Base-by-base conservation (phyloP, 2,329 filamentous ascomycete species). In the Stachybotrys chartarum region DNA sequence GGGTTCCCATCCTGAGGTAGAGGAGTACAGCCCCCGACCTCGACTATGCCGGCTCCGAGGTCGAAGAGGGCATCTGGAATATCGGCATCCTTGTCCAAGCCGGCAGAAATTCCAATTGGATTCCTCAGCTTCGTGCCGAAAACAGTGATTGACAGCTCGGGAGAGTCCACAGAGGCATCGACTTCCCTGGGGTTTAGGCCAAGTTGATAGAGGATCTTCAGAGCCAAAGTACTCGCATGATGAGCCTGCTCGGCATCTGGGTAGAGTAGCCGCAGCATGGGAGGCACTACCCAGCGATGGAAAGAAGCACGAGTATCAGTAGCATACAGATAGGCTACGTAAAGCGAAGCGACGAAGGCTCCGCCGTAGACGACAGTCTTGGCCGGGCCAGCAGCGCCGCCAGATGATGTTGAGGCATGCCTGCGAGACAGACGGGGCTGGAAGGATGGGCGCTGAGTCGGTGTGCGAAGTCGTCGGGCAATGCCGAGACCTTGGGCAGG, bases 31-130 rank as follows among this genome's bases (percentile, higher is more conserved):
- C 93, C 94, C 58, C 94, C 94, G 2, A 99, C 88, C 69, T 99
- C 94, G 32, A 99, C 90, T 44, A 97, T 80, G 3, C 85, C 87
- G 30, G 93, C 86, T 35, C 94, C 94, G 3, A 97, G 76, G 7
- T 86, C 90, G 67, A 97, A 89, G 42, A 99, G 78, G 14, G 86
- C 82, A 64, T 93, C 88, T 1, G 92, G 89, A 54, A 97, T 86
- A 59, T 96, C 90, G 54, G 87, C 94, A 66, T 96, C 83, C 78
- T 99, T 97, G 76, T 97, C 94, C 48, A 99, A 84, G 10, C 94
- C 94, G 6, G 91, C 94, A n/a, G 91, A 95, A 59, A 95, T 96
- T 55, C 88, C 94, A 64, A 99, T 85, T 1, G 94, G 94, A 72
- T 97, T 97, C 64, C 82, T 78, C 50, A 99, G 74, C 5, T 76